A percentile compares a stretch with the other conserved stretches of the same genome.
These are phyloP conservation scores for Kluyveromyces lactis DNA, from an alignment of 805 yeast genomes.

Conservation along the genomic window DNA sequence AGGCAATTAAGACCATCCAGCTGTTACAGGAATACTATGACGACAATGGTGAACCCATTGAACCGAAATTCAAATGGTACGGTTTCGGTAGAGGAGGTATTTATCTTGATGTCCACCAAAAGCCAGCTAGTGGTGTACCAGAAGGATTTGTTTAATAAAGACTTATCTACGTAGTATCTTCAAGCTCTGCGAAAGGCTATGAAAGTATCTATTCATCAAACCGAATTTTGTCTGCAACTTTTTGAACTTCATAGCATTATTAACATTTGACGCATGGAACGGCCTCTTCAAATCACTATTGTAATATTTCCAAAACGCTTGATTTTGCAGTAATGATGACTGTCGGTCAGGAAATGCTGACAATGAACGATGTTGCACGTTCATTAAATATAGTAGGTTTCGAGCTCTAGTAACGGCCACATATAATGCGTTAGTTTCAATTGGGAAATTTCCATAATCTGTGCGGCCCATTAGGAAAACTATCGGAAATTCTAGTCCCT, in stretches of 20 bases:
- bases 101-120: conserved; percentile 33
- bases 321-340: conserved; percentile 7
- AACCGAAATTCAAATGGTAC: conserved; percentile 34
- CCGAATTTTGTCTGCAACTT: conserved; percentile 12
- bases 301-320: conserved; percentile 26
- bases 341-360: background rate
- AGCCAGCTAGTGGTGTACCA: conserved; percentile 82
- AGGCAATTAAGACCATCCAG: conserved; percentile 62
- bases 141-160: conserved; percentile 49
- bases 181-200: background rate
- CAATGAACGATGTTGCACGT: conserved; percentile 12
- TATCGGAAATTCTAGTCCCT: conserved; percentile 66
- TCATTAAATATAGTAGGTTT: conserved; percentile 26
- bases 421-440: conserved; percentile 41
- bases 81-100: conserved; percentile 43
- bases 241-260: conserved; percentile 6
- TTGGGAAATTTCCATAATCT: conserved; percentile 9
- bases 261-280: background rate
- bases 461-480: conserved; percentile 40
- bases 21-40: conserved; percentile 48
- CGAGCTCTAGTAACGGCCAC: conserved; percentile 64
- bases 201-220: background rate
- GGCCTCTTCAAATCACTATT: conserved; percentile 15
- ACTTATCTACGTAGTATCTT: background rate
- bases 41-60: conserved; percentile 32